Percentiles rank a stretch among this genome's conserved stretches.
Conservation (phyloP, 345 rosid genomes). For the Salix udensis region DNA sequence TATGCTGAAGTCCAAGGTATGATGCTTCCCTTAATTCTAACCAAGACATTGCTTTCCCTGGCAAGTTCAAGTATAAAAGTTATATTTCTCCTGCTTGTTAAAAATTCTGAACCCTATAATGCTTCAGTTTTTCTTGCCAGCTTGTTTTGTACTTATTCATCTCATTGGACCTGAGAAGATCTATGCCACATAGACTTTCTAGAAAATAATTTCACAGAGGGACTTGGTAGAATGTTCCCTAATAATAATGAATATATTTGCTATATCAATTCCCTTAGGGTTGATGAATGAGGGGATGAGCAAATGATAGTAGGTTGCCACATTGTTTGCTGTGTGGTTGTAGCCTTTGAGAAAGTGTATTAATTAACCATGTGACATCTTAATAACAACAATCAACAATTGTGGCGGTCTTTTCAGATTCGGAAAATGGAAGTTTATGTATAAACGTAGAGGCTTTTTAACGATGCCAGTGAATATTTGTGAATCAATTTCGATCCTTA, state of each 20-base stretch:
- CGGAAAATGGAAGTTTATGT: neutral
- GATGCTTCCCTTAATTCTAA: neutral
- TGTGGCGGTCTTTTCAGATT: neutral
- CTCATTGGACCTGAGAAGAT: neutral
- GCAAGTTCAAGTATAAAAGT: neutral
- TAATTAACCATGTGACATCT: neutral
- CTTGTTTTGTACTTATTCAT: neutral
- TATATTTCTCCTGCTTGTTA: neutral
- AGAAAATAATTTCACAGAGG: neutral
- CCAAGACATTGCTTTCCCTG: neutral
- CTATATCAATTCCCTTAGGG: neutral
- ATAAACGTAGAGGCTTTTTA: neutral
- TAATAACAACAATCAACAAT: neutral
- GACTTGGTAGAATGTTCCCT: neutral
- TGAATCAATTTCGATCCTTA: neutral
- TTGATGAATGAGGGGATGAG: neutral
- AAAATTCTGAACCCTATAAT: neutral
- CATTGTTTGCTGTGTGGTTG: neutral
- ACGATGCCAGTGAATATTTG: neutral
- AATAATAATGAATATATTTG: neutral
- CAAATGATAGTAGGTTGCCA: neutral
- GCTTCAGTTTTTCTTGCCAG: neutral
- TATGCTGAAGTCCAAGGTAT: constrained; percentile 70
- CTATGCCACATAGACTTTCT: neutral
- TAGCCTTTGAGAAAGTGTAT: neutral